Evolutionary conservation across 106 monocot species (phyloP), one percentile per base, ranked within the genome.

Genomic region (Acorus calamus): DNA sequence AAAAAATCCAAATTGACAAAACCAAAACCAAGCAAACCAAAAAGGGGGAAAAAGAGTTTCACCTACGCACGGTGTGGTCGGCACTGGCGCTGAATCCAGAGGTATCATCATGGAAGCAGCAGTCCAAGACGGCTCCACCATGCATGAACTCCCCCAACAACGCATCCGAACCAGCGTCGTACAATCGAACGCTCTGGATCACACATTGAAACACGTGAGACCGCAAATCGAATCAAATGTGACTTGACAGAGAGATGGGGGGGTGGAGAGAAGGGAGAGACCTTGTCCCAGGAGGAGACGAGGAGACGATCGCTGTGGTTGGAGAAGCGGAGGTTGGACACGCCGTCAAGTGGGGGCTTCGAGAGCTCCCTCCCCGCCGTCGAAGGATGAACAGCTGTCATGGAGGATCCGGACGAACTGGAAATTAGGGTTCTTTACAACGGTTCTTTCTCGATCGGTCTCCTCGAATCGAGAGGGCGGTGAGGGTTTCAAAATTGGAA

Each of bases 211-310:
- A 10, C 45, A 42, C 11, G 56, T 52, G 6, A 53, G 41, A n/a
- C 6, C 2, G 61, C 8, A 12, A 53, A 5, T 44, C 28, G 12
- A 66, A 66, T 28, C 28, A 28, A 28, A 28, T 28, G 28, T 0
- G 28, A 28, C 28, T 28, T 11, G 54, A 11, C 8, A 51, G 43
- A 43, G 12, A 28, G 28, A 28, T 2, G 8, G 5, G 42, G 52
- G 53, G 7, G 9, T 8, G n/a, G n/a, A n/a, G 58, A 8, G 14
- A 55, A 5, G 55, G 48, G 5, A 50, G 8, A 49, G 54, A 86
- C 92, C 87, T 82, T 92, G 68, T 96, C 91, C 94, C 94, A 96
- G n/a, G 94, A 96, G 50, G 94, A 96, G 41, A 96, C 94, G 64
- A 96, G 82, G 61, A 96, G 94, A 60, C 82, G 73, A 53, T 96